Base-by-base conservation (phyloP, 2,329 filamentous ascomycete species). In the Epicoccum sorghinum region DNA sequence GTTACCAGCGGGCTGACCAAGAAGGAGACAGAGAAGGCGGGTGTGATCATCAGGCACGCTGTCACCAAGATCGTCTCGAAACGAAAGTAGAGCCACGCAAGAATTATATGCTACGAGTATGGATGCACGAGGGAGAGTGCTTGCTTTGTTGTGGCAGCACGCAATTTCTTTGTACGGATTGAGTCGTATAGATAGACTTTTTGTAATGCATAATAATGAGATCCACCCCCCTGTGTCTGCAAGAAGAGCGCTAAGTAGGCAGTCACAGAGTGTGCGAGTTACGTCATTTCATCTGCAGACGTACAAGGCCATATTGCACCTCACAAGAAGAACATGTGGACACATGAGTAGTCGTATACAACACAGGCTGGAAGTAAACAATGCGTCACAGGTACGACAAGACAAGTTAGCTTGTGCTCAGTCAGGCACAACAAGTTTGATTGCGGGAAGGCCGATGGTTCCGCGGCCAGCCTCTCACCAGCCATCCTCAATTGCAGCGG, bases 21-120 rank as follows among this genome's bases (percentile, higher is more conserved):
- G 80, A 97, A 96, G 79, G 95, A 99, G 75, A 89, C 93, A 49
- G 96, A 99, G 78, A 96, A 96, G 80, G 91, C 95, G 0, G 95
- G 93, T 12, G 86, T 88, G 7, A 87, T 85, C 8, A 93, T 99
- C 63, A 83, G 93, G 56, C 93, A 97, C 77, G 93, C 95, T 12
- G 90, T 98, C 62, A 96, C 93, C 46, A 97, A 96, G 78, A 86
- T 98, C 57, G 86, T 99, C 82, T 83, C 81, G 65, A 78, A 78
- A 67, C 78, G 77, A 69, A 82, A 71, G 65, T 75, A 67, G 35
- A 43, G 10, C 18, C 13, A 4, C 30, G 38, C 23, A 14, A 9
- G 18, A 12, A 30, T 22, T 13, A 32, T 5, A 24, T 35, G 27
- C 36, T 27, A 44, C 12, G 27, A 37, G 27, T 49, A 55, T 29